Evolutionary conservation across 1,139 yeast species (phyloP).

Genomic region (Sugiyamaella sp.): DNA sequence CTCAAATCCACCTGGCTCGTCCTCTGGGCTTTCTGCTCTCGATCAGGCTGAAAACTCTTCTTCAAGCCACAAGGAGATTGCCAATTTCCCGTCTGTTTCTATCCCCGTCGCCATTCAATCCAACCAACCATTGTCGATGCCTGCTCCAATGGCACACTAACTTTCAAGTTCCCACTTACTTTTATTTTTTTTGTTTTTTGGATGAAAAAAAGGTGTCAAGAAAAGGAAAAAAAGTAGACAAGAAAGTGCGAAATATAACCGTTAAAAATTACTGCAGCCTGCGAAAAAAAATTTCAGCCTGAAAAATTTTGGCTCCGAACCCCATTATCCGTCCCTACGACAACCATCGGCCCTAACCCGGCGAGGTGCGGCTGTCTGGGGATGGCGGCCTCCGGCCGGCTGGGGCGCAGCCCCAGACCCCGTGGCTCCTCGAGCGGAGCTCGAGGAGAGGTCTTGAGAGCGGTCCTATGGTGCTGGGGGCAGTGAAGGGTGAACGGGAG

Average conservation of each 20-base stretch:
- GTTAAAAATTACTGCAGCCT: constrained; percentile 13
- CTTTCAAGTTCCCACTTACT: constrained; percentile 11
- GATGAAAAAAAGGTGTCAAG: constrained; percentile 21
- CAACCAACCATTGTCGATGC: no score
- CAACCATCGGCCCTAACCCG: constrained; percentile 6
- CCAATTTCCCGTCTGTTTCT: no score
- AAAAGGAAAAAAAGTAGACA: constrained; percentile 19
- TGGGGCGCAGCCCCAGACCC: constrained; percentile 1
- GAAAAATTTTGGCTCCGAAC: constrained; percentile 18
- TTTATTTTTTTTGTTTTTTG: constrained; percentile 21
- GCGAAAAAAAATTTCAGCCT: constrained; percentile 15
- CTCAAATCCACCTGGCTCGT: no score
- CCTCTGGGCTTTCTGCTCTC: no score
- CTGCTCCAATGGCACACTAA: neutral
- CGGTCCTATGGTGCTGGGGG: neutral
- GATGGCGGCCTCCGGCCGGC: constrained; percentile 1
- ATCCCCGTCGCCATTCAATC: no score
- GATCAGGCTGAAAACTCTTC: no score
- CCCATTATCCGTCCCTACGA: constrained; percentile 3
- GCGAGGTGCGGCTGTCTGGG: neutral
- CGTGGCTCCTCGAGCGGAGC: neutral
- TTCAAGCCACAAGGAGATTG: no score
- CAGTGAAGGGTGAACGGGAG: neutral
- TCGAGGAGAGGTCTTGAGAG: neutral
- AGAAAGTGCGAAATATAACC: constrained; percentile 4